Conservation (phyloP, 345 rosid genomes). For the Syzygium oleosum region DNA sequence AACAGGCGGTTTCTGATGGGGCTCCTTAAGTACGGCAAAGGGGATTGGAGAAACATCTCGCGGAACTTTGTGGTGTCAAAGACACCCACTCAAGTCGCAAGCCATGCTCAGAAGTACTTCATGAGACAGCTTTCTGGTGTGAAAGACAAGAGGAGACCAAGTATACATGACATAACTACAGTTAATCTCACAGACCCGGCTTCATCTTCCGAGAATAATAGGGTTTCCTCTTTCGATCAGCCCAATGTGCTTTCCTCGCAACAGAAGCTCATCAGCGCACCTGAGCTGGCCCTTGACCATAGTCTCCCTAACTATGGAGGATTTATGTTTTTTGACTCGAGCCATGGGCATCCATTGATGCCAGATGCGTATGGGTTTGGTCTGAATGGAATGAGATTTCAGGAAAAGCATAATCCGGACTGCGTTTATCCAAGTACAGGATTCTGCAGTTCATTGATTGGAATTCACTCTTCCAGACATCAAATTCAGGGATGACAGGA, state of each 20-base stretch:
- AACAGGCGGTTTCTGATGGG: constrained; percentile 75
- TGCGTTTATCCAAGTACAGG: neutral
- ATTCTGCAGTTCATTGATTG: constrained; percentile 22
- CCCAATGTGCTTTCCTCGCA: constrained; percentile 6
- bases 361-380: constrained; percentile 19
- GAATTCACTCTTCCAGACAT: constrained; percentile 9
- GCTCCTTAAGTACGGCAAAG: constrained; percentile 82
- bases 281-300: constrained; percentile 16
- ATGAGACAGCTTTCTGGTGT: constrained; percentile 77
- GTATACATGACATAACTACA: constrained; percentile 90
- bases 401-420: constrained; percentile 6
- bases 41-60: constrained; percentile 97
- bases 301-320: constrained; percentile 13
- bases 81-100: constrained; percentile 97
- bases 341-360: constrained; percentile 12
- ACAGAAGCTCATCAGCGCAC: constrained; percentile 4
- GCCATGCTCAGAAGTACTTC: constrained; percentile 98
- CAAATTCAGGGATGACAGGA: constrained; percentile 9
- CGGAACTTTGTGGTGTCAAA: constrained; percentile 73
- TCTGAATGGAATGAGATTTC: constrained; percentile 19
- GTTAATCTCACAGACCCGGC: constrained; percentile 30
- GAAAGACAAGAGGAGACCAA: constrained; percentile 85
- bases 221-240: constrained; percentile 3
- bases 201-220: neutral
- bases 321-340: constrained; percentile 13